phyloP scores from a whole-genome alignment of 2,329 filamentous ascomycete species.

The Onygenales sp. region DNA sequence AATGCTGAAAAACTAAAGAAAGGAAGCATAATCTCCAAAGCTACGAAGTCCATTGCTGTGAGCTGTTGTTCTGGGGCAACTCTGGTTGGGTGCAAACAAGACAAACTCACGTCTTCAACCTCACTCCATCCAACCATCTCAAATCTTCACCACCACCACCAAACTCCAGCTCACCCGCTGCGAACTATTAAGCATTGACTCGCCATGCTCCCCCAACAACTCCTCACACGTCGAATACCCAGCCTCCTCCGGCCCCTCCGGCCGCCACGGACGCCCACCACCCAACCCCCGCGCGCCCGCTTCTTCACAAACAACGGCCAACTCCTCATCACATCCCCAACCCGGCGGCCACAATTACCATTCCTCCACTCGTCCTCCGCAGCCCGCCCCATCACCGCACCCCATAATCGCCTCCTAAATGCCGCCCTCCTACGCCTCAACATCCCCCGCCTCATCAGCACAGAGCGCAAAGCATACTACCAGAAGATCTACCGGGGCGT shows the following conservation, averaged over 20 bases:
- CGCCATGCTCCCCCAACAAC: slow-evolving; percentile 26
- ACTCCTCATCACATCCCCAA: slow-evolving; percentile 41
- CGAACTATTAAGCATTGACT: neutral
- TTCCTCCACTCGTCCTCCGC: slow-evolving; percentile 50
- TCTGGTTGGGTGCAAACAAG: slow-evolving; percentile 12
- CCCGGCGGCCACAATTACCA: slow-evolving; percentile 51
- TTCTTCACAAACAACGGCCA: slow-evolving; percentile 51
- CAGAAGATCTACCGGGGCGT: slow-evolving; percentile 62
- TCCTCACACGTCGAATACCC: slow-evolving; percentile 31
- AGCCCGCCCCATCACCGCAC: slow-evolving; percentile 46
- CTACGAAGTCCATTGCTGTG: no score
- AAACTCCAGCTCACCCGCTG: slow-evolving; percentile 26
- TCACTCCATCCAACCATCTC: neutral
- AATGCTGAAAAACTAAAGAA: no score
- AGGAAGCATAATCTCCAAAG: no score
- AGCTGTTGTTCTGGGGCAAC: no score
- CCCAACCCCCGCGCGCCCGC: slow-evolving; percentile 24
- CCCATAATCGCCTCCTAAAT: slow-evolving; percentile 21
- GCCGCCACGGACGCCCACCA: slow-evolving; percentile 20
- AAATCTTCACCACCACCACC: slow-evolving; percentile 58
- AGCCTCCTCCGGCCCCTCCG: slow-evolving; percentile 26
- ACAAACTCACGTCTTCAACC: slow-evolving; percentile 7
- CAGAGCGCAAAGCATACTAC: slow-evolving; percentile 47
- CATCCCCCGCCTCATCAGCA: slow-evolving; percentile 43
- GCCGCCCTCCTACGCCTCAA: slow-evolving; percentile 16